Evolutionary conservation across 192 early-diverging fungal genomes (phyloP).

Genomic region (Backusella tuberculispora): DNA sequence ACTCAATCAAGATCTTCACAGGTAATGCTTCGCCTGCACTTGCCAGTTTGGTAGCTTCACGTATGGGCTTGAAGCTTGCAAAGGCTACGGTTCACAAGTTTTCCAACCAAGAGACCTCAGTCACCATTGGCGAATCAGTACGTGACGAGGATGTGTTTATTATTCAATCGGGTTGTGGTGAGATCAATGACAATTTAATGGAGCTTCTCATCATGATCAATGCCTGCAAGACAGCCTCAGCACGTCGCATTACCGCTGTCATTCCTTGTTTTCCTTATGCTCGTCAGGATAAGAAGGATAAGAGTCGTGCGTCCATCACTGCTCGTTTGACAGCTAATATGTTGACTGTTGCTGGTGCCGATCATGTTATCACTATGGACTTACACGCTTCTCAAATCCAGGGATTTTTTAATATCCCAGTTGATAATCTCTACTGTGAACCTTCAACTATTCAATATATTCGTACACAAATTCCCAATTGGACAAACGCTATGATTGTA

Average conservation of each 20-base stretch:
- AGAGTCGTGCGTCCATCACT: slow-evolving; percentile 92
- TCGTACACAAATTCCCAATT: slow-evolving; percentile 69
- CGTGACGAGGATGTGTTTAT: slow-evolving; percentile 96
- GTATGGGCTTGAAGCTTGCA: slow-evolving; percentile 86
- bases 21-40: slow-evolving; percentile 95
- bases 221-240: slow-evolving; percentile 88
- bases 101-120: slow-evolving; percentile 92
- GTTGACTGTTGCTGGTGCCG: slow-evolving; percentile 91
- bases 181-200: slow-evolving; percentile 92
- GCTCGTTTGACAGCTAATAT: slow-evolving; percentile 96
- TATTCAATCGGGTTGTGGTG: slow-evolving; percentile 90
- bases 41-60: slow-evolving; percentile 88
- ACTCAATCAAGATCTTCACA: slow-evolving; percentile 95
- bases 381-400: slow-evolving; percentile 93
- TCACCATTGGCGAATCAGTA: slow-evolving; percentile 82
- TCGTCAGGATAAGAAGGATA: slow-evolving; percentile 98
- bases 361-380: slow-evolving; percentile 99
- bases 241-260: slow-evolving; percentile 91
- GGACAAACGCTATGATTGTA: slow-evolving; percentile 79
- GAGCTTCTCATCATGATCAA: slow-evolving; percentile 98
- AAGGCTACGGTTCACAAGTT: slow-evolving; percentile 94
- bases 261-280: slow-evolving; percentile 98
- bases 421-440: slow-evolving; percentile 93
- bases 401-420: slow-evolving; percentile 93
- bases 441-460: slow-evolving; percentile 90